A percentile compares a stretch with the other conserved stretches of the same genome.
These are phyloP conservation scores for Aureobasidium sp. DNA, from an alignment of 2,329 filamentous ascomycete genomes.

Conservation along the genomic window DNA sequence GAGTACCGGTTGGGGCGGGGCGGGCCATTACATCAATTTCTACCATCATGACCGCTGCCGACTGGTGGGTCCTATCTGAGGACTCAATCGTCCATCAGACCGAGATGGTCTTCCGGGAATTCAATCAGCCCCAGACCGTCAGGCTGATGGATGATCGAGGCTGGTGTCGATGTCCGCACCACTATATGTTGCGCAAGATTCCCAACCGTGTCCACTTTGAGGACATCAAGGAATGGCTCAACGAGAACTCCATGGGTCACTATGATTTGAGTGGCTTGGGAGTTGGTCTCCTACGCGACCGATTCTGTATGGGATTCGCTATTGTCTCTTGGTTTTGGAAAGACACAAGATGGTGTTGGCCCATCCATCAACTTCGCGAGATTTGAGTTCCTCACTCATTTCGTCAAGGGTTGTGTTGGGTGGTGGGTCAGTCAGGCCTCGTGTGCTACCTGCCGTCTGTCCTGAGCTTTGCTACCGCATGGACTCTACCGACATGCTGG, in stretches of 20 bases:
- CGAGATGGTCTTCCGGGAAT: neutral
- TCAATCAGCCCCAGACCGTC: conserved; percentile 34
- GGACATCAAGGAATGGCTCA: conserved; percentile 66
- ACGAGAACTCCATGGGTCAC: conserved; percentile 68
- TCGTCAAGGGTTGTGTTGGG: too few species aligned
- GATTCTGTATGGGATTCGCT: conserved; percentile 7
- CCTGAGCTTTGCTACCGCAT: conserved; percentile 51
- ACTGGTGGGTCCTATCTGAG: neutral
- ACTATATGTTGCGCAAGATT: conserved; percentile 86
- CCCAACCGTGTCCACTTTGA: conserved; percentile 76
- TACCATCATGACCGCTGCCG: neutral
- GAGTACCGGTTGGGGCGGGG: too few species aligned
- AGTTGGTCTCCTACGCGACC: conserved; percentile 44
- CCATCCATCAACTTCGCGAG: too few species aligned
- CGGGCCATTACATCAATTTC: too few species aligned
- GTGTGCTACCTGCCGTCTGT: conserved; percentile 59
- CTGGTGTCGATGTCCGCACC: conserved; percentile 41
- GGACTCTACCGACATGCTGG: neutral
- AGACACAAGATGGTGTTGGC: too few species aligned
- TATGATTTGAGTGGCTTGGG: conserved; percentile 95
- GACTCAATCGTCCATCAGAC: neutral
- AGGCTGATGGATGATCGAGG: conserved; percentile 30
- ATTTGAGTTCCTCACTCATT: too few species aligned
- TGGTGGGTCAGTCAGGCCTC: too few species aligned
- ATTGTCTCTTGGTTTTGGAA: neutral